These are phyloP conservation scores for Lunularia cruciata DNA, from an alignment of 225 moss, liverwort and hornwort species.

Conservation along the genomic window DNA sequence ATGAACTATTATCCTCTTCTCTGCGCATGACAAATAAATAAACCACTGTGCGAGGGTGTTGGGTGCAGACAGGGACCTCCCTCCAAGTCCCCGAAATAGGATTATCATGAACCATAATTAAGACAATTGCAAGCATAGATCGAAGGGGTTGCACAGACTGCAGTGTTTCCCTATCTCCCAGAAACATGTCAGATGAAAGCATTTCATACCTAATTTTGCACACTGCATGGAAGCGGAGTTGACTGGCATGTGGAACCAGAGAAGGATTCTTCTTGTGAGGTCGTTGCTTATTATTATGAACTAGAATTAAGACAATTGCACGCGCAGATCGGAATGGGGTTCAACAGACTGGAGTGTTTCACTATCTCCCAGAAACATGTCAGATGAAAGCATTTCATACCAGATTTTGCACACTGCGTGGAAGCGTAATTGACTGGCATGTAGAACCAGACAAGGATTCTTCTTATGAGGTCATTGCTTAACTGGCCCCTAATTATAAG, in stretches of 20 bases:
- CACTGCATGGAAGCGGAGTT: slow-evolving; percentile 9
- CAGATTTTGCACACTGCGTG: slow-evolving; percentile 1
- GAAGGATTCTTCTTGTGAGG: not conserved
- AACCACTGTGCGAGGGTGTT: not conserved
- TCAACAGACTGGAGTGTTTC: not conserved
- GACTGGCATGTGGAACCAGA: not conserved
- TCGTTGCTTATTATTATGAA: slow-evolving; percentile 10
- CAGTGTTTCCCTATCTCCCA: not conserved
- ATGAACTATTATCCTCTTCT: slow-evolving; percentile 1
- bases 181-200: too few relatives aligned
- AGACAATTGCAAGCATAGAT: slow-evolving; percentile 1
- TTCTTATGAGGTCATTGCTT: not conserved
- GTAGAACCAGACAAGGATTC: not conserved
- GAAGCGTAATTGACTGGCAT: slow-evolving; percentile 7
- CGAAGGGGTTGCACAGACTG: not conserved
- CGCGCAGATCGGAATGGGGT: not conserved
- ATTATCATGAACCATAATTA: not conserved
- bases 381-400: too few relatives aligned
- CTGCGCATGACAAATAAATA: not conserved
- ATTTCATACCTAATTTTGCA: too few relatives aligned
- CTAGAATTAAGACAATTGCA: not conserved
- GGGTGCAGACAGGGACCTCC: not conserved
- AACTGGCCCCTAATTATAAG: slow-evolving; percentile 7
- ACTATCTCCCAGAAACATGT: not conserved
- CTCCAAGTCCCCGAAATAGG: slow-evolving; percentile 12